phyloP scores from a whole-genome alignment of 768 basidiomycete species.

The Tulasnella sp. region DNA sequence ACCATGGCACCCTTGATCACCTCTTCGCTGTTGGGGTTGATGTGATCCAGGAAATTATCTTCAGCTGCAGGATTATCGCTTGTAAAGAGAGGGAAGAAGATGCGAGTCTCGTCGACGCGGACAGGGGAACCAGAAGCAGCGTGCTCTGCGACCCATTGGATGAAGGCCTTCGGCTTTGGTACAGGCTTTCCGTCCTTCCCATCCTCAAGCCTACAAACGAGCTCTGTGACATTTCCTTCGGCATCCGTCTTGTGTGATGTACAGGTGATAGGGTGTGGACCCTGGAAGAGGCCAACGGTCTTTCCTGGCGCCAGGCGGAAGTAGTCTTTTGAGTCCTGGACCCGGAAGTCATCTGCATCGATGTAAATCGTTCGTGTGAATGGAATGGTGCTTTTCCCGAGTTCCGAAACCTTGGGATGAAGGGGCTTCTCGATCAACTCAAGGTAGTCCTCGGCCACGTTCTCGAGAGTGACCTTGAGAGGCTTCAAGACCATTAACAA shows the following conservation, averaged over 20 bases:
- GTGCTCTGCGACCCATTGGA: slow-evolving; percentile 96
- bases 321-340: slow-evolving; percentile 89
- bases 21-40: slow-evolving; percentile 78
- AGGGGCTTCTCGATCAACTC: slow-evolving; percentile 83
- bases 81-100: slow-evolving; percentile 93
- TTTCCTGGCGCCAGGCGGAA: slow-evolving; percentile 97
- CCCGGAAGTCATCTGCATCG: slow-evolving; percentile 88
- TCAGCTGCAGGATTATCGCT: slow-evolving; percentile 76
- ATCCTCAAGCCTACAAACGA: slow-evolving; percentile 75
- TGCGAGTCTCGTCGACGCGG: slow-evolving; percentile 77
- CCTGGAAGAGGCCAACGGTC: slow-evolving; percentile 94
- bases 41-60: slow-evolving; percentile 76
- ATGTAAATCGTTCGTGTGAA: slow-evolving; percentile 90
- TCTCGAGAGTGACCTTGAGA: slow-evolving; percentile 86
- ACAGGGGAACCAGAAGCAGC: slow-evolving; percentile 74
- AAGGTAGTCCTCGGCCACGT: slow-evolving; percentile 80
- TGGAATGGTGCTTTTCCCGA: slow-evolving; percentile 76
- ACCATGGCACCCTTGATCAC: slow-evolving; percentile 75
- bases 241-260: slow-evolving; percentile 81
- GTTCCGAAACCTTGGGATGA: slow-evolving; percentile 87
- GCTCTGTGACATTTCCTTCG: slow-evolving; percentile 67
- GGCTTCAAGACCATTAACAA: slow-evolving; percentile 89
- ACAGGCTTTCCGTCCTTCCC: slow-evolving; percentile 45
- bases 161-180: slow-evolving; percentile 85
- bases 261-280: slow-evolving; percentile 87